phyloP scores from a whole-genome alignment of 805 yeast genomes.

The Cyberlindnera mississippiensis region DNA sequence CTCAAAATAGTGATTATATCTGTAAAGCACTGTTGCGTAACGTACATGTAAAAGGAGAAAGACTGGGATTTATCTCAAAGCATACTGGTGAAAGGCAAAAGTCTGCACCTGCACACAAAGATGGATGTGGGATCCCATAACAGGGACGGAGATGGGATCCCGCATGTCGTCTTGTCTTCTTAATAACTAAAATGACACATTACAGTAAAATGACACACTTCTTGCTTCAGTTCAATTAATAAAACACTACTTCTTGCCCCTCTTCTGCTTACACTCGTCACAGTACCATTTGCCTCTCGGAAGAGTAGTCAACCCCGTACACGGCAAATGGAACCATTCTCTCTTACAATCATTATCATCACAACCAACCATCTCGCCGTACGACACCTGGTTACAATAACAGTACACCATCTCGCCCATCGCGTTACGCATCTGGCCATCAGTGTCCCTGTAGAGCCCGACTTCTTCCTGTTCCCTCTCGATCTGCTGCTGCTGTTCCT shows the following conservation, averaged over 20 bases:
- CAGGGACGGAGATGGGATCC: too few species aligned
- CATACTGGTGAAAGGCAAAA: too few species aligned
- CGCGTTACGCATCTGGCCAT: conserved; percentile 18
- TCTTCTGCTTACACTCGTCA: conserved; percentile 49
- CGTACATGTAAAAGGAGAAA: too few species aligned
- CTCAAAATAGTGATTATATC: too few species aligned
- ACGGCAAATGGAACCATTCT: conserved; percentile 96
- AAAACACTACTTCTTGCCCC: conserved; percentile 35
- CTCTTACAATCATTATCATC: conserved; percentile 89
- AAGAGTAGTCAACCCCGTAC: conserved; percentile 80
- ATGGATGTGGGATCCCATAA: too few species aligned
- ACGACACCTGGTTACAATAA: conserved; percentile 94
- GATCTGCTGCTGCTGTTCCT: conserved; percentile 14
- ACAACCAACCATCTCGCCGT: conserved; percentile 99
- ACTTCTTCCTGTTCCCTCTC: conserved; percentile 9
- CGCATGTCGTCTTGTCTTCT: too few species aligned
- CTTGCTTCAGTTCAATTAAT: too few species aligned
- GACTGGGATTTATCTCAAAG: too few species aligned
- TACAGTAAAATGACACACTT: too few species aligned
- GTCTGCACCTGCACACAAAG: too few species aligned
- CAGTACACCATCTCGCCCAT: conserved; percentile 81
- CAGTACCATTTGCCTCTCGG: conserved; percentile 88
- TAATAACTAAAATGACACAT: too few species aligned
- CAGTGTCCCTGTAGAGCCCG: conserved; percentile 15
- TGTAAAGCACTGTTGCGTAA: too few species aligned